These are phyloP conservation scores for Remersonia thermophila DNA, from an alignment of 2,329 filamentous ascomycete genomes.

Conservation along the genomic window DNA sequence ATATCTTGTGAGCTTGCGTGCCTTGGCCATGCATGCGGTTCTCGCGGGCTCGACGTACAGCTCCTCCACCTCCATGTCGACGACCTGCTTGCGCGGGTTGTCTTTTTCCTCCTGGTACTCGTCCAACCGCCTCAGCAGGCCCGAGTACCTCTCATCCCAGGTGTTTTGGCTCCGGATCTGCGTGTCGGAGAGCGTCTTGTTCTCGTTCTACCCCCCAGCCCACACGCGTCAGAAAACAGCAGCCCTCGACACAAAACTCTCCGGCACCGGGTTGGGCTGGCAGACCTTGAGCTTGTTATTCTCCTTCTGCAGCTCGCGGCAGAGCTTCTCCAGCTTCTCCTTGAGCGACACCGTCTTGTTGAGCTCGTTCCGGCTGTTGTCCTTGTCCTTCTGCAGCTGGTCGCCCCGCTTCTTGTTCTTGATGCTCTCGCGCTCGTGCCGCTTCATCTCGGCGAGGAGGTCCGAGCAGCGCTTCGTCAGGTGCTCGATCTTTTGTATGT, in stretches of 20 bases:
- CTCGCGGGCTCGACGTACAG: constrained; percentile 43
- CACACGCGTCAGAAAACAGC: not conserved
- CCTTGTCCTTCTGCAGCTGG: constrained; percentile 91
- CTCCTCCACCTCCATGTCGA: constrained; percentile 82
- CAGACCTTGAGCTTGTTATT: constrained; percentile 93
- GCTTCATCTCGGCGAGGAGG: constrained; percentile 87
- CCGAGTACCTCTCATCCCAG: constrained; percentile 74
- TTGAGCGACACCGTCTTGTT: constrained; percentile 85
- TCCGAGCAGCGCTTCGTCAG: constrained; percentile 87
- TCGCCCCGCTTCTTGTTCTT: constrained; percentile 96
- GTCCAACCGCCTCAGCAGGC: constrained; percentile 71
- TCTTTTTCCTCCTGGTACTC: constrained; percentile 81
- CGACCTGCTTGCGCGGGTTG: constrained; percentile 64
- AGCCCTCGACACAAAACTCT: constrained; percentile 7
- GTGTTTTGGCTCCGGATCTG: constrained; percentile 72
- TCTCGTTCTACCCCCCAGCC: constrained; percentile 55
- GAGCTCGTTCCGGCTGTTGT: constrained; percentile 74
- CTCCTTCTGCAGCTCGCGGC: constrained; percentile 84
- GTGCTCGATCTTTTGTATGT: constrained; percentile 81
- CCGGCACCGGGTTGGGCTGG: no score
- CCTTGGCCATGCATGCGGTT: no score
- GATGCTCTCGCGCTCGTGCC: constrained; percentile 81
- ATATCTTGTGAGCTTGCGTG: no score
- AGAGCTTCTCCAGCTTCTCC: constrained; percentile 94
- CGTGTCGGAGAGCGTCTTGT: constrained; percentile 77